Evolutionary conservation across 2,329 filamentous ascomycete genomes (phyloP), one percentile per base, ranked within the genome.

Genomic region (Pyricularia sp.): DNA sequence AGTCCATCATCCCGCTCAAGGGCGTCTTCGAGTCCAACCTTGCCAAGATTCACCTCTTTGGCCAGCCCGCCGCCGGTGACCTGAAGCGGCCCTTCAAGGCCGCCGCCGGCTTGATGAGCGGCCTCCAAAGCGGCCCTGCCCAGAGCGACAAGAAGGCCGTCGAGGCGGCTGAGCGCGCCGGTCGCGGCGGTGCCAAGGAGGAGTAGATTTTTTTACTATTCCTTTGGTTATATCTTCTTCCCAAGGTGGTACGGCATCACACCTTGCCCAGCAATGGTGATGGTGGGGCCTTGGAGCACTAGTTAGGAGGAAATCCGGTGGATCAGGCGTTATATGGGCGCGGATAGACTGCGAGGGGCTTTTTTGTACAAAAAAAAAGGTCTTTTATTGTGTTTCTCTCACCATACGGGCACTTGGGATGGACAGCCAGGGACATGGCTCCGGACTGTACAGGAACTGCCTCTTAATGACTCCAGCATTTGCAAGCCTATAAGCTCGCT

Each of bases 1-100:
- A 99, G 88, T 96, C 92, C 80, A 97, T 99, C 83, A 95, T 99
- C 78, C 95, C 95, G 42, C 85, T 98, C 81, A 99, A 99, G 90
- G 87, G 91, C 78, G 94, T 93, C 64, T 87, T 99, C 81, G 95
- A 99, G 86, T 87, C 90, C 83, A 98, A 97, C 86, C 85, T 97
- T 75, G 88, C 95, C 85, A 97, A 98, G 88, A 94, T 99, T 77
- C 92, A 98, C 82, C 74, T 99, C 72, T 91, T 94, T 72, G 94
- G 94, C 76, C 85, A 95, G 80, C 88, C 94, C 58, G 94, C 95
- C 59, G 87, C 84, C 69, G 95, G 94, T 68, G 95, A 99, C 73
- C 87, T 99, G 74, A 95, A 96, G 88, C 88, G 95, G 71, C 95
- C 95, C 72, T 99, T 96, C 90, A 99, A 98, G 90, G 86, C 89